Percentiles rank a stretch among this genome's conserved stretches.
phyloP scores from a whole-genome alignment of 345 rosid species.

The Nasturtium officinale region DNA sequence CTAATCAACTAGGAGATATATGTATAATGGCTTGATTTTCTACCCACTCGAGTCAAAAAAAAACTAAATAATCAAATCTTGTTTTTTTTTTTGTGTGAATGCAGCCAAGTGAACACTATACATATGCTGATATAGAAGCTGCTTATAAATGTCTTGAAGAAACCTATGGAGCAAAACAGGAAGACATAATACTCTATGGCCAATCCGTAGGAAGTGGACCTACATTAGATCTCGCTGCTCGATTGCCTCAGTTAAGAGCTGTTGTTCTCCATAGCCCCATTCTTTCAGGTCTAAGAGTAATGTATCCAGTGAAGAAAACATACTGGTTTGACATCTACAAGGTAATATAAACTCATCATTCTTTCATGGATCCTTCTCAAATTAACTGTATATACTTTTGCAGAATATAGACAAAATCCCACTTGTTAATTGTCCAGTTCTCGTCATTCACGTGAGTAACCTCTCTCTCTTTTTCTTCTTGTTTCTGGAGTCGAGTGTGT shows the following conservation, averaged over 20 bases:
- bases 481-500: neutral
- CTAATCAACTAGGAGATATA: neutral
- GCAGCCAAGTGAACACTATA: slow-evolving; percentile 98
- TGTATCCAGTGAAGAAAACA: slow-evolving; percentile 96
- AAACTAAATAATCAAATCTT: slow-evolving; percentile 27
- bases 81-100: slow-evolving; percentile 25
- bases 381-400: slow-evolving; percentile 27
- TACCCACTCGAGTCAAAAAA: neutral
- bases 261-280: slow-evolving; percentile 96
- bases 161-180: slow-evolving; percentile 81
- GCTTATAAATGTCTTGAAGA: slow-evolving; percentile 94
- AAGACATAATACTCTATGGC: slow-evolving; percentile 90
- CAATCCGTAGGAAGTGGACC: slow-evolving; percentile 99
- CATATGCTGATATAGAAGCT: slow-evolving; percentile 98
- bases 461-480: neutral
- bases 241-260: slow-evolving; percentile 75
- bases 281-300: slow-evolving; percentile 94
- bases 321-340: slow-evolving; percentile 99
- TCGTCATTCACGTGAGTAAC: slow-evolving; percentile 86
- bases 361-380: neutral
- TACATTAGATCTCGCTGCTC: slow-evolving; percentile 85
- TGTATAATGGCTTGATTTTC: neutral
- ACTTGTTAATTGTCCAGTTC: slow-evolving; percentile 88
- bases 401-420: slow-evolving; percentile 98
- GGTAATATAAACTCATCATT: slow-evolving; percentile 48